A percentile compares a stretch with the other conserved stretches of the same genome.
phyloP scores from a whole-genome alignment of 306 rosid genomes.

The Lupinus albus region DNA sequence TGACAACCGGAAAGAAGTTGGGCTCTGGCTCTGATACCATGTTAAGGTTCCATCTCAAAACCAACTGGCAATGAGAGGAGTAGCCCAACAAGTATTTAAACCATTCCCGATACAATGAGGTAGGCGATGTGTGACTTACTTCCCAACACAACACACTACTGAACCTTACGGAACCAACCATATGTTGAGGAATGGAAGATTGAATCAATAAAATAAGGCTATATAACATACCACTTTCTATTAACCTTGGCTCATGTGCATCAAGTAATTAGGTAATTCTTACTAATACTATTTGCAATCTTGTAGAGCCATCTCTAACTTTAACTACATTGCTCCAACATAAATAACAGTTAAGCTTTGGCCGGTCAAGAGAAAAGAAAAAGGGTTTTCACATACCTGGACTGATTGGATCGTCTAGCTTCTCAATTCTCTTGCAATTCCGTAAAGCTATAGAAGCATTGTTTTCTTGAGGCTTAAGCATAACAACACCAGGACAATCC shows the following conservation, averaged over 20 bases:
- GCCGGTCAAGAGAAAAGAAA: not conserved
- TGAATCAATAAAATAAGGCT: not conserved
- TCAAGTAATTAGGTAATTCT: not conserved
- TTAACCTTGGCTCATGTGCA: not conserved
- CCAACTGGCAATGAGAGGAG: no score
- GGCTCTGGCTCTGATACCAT: no score
- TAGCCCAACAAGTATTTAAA: no score
- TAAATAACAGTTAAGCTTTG: slow-evolving; percentile 1
- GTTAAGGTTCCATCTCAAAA: no score
- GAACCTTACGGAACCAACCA: not conserved
- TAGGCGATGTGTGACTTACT: no score
- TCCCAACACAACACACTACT: not conserved
- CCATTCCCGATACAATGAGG: no score
- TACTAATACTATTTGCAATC: not conserved
- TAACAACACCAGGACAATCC: slow-evolving; percentile 97
- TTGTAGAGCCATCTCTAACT: not conserved
- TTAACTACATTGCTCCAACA: slow-evolving; percentile 2
- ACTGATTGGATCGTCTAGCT: slow-evolving; percentile 79
- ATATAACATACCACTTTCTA: not conserved
- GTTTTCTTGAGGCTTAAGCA: slow-evolving; percentile 71
- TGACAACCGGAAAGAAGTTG: no score
- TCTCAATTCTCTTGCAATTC: slow-evolving; percentile 94
- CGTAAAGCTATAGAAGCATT: slow-evolving; percentile 70
- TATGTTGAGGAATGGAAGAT: not conserved
- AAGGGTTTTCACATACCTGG: slow-evolving; percentile 61